Evolutionary conservation across 306 rosid genomes (phyloP).

Genomic region (Biancaea sappan): DNA sequence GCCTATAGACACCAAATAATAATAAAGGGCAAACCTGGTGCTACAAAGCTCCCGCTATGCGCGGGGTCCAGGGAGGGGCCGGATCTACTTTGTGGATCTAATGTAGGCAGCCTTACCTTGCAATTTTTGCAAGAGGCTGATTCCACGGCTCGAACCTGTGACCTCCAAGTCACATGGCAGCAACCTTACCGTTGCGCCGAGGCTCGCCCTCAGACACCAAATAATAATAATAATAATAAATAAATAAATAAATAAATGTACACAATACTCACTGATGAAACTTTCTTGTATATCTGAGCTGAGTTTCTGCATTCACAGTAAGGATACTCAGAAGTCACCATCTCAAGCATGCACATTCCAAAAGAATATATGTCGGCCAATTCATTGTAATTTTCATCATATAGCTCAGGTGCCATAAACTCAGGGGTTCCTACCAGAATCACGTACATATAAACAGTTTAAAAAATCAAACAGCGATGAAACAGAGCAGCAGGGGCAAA

Average conservation of each 20-base stretch:
- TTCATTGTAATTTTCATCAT: constrained; percentile 55
- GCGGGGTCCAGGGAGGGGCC: no score
- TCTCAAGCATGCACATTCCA: constrained; percentile 59
- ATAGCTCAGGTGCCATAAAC: constrained; percentile 64
- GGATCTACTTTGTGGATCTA: no score
- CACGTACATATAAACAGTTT: neutral
- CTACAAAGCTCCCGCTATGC: no score
- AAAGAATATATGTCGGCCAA: constrained; percentile 58
- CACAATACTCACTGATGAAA: constrained; percentile 51
- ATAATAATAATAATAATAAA: neutral
- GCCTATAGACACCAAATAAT: no score
- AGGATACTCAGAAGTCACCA: constrained; percentile 54
- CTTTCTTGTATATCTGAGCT: constrained; percentile 58
- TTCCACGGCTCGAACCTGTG: no score
- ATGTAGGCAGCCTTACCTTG: no score
- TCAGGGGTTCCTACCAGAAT: constrained; percentile 54
- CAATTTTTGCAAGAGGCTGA: no score
- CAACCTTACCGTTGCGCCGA: no score
- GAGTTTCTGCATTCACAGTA: constrained; percentile 58
- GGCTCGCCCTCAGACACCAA: no score
- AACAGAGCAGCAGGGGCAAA: neutral
- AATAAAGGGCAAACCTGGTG: no score
- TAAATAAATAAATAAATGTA: neutral
- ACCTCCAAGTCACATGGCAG: no score
- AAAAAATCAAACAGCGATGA: neutral